These are phyloP conservation scores for Pichia scutulata DNA, from an alignment of 805 yeast species.

Conservation along the genomic window DNA sequence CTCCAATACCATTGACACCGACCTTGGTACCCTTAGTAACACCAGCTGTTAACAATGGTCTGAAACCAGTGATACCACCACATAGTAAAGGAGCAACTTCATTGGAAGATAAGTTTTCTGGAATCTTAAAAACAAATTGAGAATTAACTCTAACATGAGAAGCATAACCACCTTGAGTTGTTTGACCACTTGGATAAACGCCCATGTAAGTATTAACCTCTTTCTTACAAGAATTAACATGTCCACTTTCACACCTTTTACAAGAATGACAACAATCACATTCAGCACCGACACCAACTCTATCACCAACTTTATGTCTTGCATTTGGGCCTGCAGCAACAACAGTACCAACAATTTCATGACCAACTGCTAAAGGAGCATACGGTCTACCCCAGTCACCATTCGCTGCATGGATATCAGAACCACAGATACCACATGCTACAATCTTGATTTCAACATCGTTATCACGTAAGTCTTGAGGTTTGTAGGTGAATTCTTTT, in stretches of 20 bases:
- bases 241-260: conserved; percentile 29
- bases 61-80: conserved; percentile 47
- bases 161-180: conserved; percentile 43
- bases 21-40: conserved; percentile 41
- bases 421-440: conserved; percentile 44
- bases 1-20: conserved; percentile 41
- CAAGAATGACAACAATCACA: conserved; percentile 33
- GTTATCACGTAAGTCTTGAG: conserved; percentile 12
- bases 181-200: conserved; percentile 37
- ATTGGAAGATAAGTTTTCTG: conserved; percentile 33
- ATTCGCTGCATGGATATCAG: conserved; percentile 39
- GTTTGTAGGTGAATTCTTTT: conserved; percentile 15
- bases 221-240: conserved; percentile 43
- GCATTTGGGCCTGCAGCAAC: conserved; percentile 30
- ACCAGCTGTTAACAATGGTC: conserved; percentile 34
- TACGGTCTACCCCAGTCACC: conserved; percentile 22
- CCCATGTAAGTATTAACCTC: conserved; percentile 45
- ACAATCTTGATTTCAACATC: conserved; percentile 38
- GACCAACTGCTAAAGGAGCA: conserved; percentile 32
- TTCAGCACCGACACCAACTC: conserved; percentile 47
- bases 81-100: conserved; percentile 49
- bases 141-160: conserved; percentile 37
- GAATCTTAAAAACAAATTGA: conserved; percentile 39
- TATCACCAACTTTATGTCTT: conserved; percentile 36
- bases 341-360: conserved; percentile 40